Percentiles rank a stretch among this genome's conserved stretches.
phyloP scores from a whole-genome alignment of 2,329 filamentous ascomycete species.

The Penicillium sclerotigenum region DNA sequence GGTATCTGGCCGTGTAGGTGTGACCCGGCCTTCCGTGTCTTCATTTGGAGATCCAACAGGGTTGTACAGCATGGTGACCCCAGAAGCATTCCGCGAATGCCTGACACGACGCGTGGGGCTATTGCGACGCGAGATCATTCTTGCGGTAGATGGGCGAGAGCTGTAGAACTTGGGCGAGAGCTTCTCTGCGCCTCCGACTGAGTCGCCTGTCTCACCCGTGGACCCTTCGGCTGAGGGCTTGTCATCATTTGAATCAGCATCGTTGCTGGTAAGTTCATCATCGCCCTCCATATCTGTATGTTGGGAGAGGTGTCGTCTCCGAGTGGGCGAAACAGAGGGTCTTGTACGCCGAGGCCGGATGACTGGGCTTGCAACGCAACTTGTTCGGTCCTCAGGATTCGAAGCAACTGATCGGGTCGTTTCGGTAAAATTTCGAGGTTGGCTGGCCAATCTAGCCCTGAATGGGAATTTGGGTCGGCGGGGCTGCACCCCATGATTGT shows the following conservation, averaged over 20 bases:
- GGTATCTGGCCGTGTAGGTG: conserved; percentile 21
- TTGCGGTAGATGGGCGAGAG: conserved; percentile 45
- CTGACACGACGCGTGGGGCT: conserved; percentile 36
- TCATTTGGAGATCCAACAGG: conserved; percentile 52
- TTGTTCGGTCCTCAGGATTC: conserved; percentile 53
- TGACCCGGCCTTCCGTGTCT: conserved; percentile 29
- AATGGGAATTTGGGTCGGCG: conserved; percentile 51
- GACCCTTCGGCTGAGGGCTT: conserved; percentile 22
- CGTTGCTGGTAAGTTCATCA: conserved; percentile 81
- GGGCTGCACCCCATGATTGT: conserved; percentile 55
- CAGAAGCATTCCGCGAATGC: conserved; percentile 73
- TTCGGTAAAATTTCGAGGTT: conserved; percentile 48
- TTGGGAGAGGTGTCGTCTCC: conserved; percentile 46
- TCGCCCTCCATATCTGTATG: conserved; percentile 85
- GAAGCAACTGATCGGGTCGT: conserved; percentile 55
- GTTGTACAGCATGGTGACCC: conserved; percentile 80
- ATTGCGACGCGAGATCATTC: conserved; percentile 34
- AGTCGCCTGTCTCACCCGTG: conserved; percentile 13
- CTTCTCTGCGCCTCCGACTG: conserved; percentile 22
- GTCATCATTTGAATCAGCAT: conserved; percentile 50
- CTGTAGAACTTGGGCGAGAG: conserved; percentile 35
- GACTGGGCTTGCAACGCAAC: conserved; percentile 31
- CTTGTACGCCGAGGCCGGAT: conserved; percentile 37
- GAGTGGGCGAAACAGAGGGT: conserved; percentile 28
- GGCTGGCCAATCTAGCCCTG: conserved; percentile 29